A percentile compares a stretch with the other conserved stretches of the same genome.
These are phyloP conservation scores for Suillus plorans DNA, from an alignment of 768 basidiomycete genomes.

Conservation along the genomic window DNA sequence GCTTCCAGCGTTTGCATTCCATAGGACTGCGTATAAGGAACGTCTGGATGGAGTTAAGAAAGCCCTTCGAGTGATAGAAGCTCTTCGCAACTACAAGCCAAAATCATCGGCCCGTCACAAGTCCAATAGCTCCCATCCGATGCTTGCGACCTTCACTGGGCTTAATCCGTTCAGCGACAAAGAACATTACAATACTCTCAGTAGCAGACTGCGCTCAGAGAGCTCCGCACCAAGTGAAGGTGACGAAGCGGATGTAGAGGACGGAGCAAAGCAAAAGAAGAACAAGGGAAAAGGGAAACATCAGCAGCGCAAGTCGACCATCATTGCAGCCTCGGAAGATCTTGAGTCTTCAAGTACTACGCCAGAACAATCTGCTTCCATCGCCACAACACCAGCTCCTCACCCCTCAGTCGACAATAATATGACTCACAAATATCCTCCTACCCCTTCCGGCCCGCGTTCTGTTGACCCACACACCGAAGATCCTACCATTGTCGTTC, in stretches of 20 bases:
- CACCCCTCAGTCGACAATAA: constrained; percentile 7
- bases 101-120: constrained; percentile 22
- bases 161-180: constrained; percentile 44
- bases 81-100: constrained; percentile 65
- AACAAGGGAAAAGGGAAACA: constrained; percentile 32
- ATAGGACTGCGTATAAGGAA: constrained; percentile 74
- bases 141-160: constrained; percentile 33
- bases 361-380: not conserved
- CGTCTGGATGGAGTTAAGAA: constrained; percentile 58
- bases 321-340: constrained; percentile 8
- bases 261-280: constrained; percentile 16
- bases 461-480: constrained; percentile 27
- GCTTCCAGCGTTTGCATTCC: constrained; percentile 63
- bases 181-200: constrained; percentile 40
- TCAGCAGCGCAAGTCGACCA: constrained; percentile 10
- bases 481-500: constrained; percentile 41
- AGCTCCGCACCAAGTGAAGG: constrained; percentile 25
- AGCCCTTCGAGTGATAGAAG: constrained; percentile 61
- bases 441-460: constrained; percentile 20
- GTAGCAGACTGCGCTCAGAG: constrained; percentile 28
- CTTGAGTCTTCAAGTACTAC: constrained; percentile 15
- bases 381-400: not conserved
- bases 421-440: constrained; percentile 41
- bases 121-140: constrained; percentile 41
- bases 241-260: constrained; percentile 31